Percentiles rank a stretch among this genome's conserved stretches.
Evolutionary conservation across 139 green algal species (phyloP).

Genomic region (Chlorella sorokiniana): DNA sequence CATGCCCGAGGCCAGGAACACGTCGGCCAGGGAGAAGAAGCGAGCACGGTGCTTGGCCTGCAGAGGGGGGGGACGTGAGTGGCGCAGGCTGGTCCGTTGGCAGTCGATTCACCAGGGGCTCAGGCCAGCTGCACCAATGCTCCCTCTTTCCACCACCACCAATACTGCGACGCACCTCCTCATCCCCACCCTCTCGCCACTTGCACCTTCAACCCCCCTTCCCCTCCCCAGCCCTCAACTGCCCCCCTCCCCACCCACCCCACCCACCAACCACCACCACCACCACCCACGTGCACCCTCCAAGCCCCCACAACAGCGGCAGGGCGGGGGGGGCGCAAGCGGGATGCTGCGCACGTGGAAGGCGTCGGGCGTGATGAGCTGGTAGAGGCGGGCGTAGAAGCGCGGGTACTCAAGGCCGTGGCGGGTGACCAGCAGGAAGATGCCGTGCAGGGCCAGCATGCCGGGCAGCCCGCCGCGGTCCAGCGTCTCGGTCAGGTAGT

Average conservation of each 20-base stretch:
- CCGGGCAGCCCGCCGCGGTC: conserved; percentile 75
- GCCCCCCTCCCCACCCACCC: too few species aligned
- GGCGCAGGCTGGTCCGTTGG: background rate
- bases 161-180: too few species aligned
- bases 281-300: too few species aligned
- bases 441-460: conserved; percentile 92
- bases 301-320: too few species aligned
- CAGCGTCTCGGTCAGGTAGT: conserved; percentile 87
- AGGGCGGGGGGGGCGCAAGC: too few species aligned
- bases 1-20: conserved; percentile 88
- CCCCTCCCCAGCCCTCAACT: too few species aligned
- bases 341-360: conserved; percentile 43
- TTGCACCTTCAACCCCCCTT: too few species aligned
- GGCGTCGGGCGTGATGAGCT: conserved; percentile 65
- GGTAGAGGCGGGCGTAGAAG: conserved; percentile 86
- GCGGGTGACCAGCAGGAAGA: conserved; percentile 91
- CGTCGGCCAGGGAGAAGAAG: conserved; percentile 92
- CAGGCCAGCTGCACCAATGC: too few species aligned
- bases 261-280: too few species aligned
- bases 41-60: conserved; percentile 61
- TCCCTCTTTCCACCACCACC: too few species aligned
- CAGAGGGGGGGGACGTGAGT: conserved; percentile 17
- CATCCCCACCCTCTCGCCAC: too few species aligned
- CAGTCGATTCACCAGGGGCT: too few species aligned
- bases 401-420: conserved; percentile 93